Evolutionary conservation across 768 basidiomycete species (phyloP).

Genomic region (Suillus decipiens): DNA sequence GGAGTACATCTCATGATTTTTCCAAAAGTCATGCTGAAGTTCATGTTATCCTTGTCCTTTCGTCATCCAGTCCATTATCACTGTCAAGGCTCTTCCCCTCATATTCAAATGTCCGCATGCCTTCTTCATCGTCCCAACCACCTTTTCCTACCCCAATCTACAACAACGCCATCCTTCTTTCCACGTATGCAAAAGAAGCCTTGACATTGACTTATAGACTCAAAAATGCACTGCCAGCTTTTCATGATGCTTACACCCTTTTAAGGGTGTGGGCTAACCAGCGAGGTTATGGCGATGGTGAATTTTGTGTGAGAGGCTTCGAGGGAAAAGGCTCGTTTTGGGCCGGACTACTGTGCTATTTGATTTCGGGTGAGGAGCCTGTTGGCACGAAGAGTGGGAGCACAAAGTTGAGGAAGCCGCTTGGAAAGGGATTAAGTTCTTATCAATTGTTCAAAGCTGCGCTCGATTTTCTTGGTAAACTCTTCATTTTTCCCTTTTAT

Average conservation of each 20-base stretch:
- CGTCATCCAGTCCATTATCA: conserved; percentile 62
- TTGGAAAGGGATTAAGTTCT: conserved; percentile 83
- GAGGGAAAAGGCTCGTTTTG: conserved; percentile 70
- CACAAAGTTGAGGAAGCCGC: conserved; percentile 46
- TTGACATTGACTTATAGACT: conserved; percentile 50
- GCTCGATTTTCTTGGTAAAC: conserved; percentile 79
- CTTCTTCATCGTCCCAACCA: conserved; percentile 33
- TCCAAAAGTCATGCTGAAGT: conserved; percentile 71
- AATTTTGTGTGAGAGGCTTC: conserved; percentile 66
- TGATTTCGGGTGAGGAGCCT: conserved; percentile 70
- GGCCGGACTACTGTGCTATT: conserved; percentile 58
- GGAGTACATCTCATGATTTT: conserved; percentile 55
- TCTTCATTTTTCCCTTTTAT: not conserved
- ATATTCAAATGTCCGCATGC: conserved; percentile 63
- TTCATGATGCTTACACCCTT: conserved; percentile 72
- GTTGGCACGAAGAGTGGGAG: conserved; percentile 30
- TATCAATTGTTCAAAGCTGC: conserved; percentile 89
- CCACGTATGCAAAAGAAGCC: conserved; percentile 37
- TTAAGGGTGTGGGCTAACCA: conserved; percentile 91
- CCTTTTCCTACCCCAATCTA: conserved; percentile 70
- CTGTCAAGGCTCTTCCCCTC: conserved; percentile 71
- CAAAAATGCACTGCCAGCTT: conserved; percentile 53
- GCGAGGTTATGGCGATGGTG: conserved; percentile 70
- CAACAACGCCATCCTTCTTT: conserved; percentile 69
- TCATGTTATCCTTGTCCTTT: conserved; percentile 70